A percentile compares a stretch with the other conserved stretches of the same genome.
phyloP scores from a whole-genome alignment of 1,284 basidiomycete species.

The Trametes pubescens region DNA sequence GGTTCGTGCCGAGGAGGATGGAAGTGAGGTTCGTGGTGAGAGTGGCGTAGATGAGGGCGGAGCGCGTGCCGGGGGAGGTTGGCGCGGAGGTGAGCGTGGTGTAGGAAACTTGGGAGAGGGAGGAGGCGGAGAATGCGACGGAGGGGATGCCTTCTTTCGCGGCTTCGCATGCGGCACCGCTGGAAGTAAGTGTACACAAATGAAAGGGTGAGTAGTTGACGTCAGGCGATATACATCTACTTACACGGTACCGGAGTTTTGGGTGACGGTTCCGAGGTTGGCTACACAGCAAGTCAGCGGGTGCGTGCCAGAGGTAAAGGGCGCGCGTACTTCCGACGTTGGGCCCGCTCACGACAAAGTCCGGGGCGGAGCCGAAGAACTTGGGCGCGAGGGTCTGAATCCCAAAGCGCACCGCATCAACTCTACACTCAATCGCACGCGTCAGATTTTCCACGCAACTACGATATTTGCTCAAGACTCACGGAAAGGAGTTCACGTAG shows the following conservation, averaged over 20 bases:
- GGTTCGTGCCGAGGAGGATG: slow-evolving; percentile 48
- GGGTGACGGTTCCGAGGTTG: slow-evolving; percentile 48
- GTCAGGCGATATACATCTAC: slow-evolving; percentile 23
- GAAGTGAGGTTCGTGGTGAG: slow-evolving; percentile 51
- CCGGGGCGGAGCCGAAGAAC: slow-evolving; percentile 53
- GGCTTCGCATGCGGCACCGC: slow-evolving; percentile 58
- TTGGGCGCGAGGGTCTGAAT: slow-evolving; percentile 55
- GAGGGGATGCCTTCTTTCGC: slow-evolving; percentile 56
- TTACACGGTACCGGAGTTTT: slow-evolving; percentile 58
- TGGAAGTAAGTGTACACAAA: slow-evolving; percentile 26
- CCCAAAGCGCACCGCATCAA: slow-evolving; percentile 53
- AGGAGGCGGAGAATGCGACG: slow-evolving; percentile 56
- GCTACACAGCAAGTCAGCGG: slow-evolving; percentile 38
- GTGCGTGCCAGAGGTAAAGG: background rate
- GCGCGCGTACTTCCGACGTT: slow-evolving; percentile 56
- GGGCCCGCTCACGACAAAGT: slow-evolving; percentile 58
- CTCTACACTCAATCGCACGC: slow-evolving; percentile 31
- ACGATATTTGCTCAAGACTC: slow-evolving; percentile 11
- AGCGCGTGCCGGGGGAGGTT: slow-evolving; percentile 42
- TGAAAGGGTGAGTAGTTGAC: background rate
- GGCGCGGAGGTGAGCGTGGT: slow-evolving; percentile 50
- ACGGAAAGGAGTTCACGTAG: slow-evolving; percentile 44
- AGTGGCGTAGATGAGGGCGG: slow-evolving; percentile 50
- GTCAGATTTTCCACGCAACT: background rate
- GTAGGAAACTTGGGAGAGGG: slow-evolving; percentile 51